Evolutionary conservation across 208 protist genomes (phyloP).

Genomic region (Trypanosomatidae sp.): DNA sequence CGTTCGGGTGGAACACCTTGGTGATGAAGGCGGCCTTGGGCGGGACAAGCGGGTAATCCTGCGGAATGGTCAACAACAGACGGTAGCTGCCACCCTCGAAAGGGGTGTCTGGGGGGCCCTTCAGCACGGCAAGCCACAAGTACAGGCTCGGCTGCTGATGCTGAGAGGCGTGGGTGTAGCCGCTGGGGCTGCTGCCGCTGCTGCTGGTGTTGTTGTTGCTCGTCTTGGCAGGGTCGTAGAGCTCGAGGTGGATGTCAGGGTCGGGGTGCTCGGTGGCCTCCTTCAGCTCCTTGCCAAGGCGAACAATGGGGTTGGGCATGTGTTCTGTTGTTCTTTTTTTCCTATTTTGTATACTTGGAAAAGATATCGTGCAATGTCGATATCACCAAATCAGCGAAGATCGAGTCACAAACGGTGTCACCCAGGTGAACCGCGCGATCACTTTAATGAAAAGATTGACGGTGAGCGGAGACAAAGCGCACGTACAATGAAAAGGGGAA

Average conservation of each 20-base stretch:
- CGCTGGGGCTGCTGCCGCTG: neutral
- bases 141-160: constrained; percentile 38
- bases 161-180: no score
- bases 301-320: constrained; percentile 48
- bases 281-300: constrained; percentile 63
- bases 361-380: no score
- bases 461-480: no score
- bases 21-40: constrained; percentile 79
- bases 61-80: constrained; percentile 64
- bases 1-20: constrained; percentile 92
- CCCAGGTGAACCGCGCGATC: no score
- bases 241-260: constrained; percentile 46
- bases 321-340: no score
- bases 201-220: neutral
- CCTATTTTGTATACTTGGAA: no score
- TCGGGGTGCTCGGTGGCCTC: constrained; percentile 46
- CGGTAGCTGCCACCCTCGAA: constrained; percentile 76
- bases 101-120: constrained; percentile 84
- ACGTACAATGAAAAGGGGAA: no score
- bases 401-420: no score
- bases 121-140: constrained; percentile 63
- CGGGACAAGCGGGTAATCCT: constrained; percentile 88
- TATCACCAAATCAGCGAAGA: no score
- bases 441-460: no score
- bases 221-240: constrained; percentile 24